Evolutionary conservation across 768 basidiomycete genomes (phyloP), one percentile per base, ranked within the genome.

Genomic region (Glaciozyma martinii): DNA sequence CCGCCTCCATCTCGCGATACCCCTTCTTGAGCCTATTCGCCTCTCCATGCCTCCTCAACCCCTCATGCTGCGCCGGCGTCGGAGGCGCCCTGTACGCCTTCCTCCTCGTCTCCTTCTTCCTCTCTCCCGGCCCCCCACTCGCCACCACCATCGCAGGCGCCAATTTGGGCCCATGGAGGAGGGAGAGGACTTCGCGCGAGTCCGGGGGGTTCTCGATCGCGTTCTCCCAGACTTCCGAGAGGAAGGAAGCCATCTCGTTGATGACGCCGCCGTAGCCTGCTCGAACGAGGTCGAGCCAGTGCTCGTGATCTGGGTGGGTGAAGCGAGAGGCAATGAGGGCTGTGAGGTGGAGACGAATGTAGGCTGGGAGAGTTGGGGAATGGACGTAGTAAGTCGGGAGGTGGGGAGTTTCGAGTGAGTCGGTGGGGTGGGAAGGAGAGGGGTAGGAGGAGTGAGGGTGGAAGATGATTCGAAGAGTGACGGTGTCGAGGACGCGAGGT

Each of bases 331-430:
- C 78, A 25, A 91, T 78, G 30, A 78, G 78, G 6, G 85, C 81
- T 42, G 89, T 80, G n/a, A 95, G 81, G 73, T 93, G 85, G 6
- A 94, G 81, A 27, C 89, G 85, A 61, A 93, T 79, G 75, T 94
- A 94, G 2, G 89, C 82, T 0, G 92, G 83, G 6, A 86, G 79
- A 1, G 82, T 81, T 1, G 78, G 73, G 1, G 89, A 90, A 1
- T 85, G 81, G 60, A 94, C 74, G 74, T 86, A 94, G 77, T 92
- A 83, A 0, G 89, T 83, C 0, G 85, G 82, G 62, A 84, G 82
- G 27, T 73, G 79, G 13, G 71, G 75, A 72, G 76, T 69, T 12
- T 40, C 15, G 27, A 42, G 56, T 2, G 43, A 12, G 16, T 27
- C 23, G 42, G 33, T 25, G 23, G 56, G 56, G 12, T 68, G 80